phyloP scores from a whole-genome alignment of 306 rosid genomes.

The Abrus precatorius region DNA sequence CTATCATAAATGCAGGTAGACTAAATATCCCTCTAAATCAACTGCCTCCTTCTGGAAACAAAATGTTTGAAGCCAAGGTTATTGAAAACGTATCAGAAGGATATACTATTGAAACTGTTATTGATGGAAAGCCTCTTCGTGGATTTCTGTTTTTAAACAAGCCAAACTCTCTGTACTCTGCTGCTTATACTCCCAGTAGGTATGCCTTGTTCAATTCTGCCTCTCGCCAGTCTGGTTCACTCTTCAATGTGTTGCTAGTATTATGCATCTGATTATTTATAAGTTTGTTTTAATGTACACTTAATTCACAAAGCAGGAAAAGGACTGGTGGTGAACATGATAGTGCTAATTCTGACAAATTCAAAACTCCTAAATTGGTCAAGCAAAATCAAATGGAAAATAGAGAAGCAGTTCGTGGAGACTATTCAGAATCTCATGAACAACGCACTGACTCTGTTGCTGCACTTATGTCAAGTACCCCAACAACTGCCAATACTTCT shows the following conservation, averaged over 20 bases:
- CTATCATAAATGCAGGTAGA: constrained; percentile 59
- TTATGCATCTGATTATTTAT: neutral
- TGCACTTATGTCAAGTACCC: constrained; percentile 52
- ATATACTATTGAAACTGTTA: constrained; percentile 82
- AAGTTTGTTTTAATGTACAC: constrained; percentile 35
- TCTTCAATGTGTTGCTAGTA: neutral
- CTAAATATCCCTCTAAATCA: constrained; percentile 64
- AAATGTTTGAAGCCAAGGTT: constrained; percentile 84
- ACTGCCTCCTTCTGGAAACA: constrained; percentile 63
- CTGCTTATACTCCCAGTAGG: constrained; percentile 67
- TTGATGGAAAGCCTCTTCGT: constrained; percentile 94
- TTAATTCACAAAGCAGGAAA: constrained; percentile 69
- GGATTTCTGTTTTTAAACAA: constrained; percentile 81
- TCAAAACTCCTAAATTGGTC: constrained; percentile 56
- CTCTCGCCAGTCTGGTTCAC: neutral
- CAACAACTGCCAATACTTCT: constrained; percentile 55
- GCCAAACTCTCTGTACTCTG: constrained; percentile 51
- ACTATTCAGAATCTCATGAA: constrained; percentile 51
- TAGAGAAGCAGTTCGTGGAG: constrained; percentile 44
- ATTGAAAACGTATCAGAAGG: constrained; percentile 77
- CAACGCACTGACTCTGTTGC: constrained; percentile 54
- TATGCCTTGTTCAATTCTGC: constrained; percentile 37
- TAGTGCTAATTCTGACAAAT: constrained; percentile 49
- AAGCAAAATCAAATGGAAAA: constrained; percentile 58
- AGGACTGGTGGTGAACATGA: constrained; percentile 68